Evolutionary conservation across 2,329 filamentous ascomycete species (phyloP).

Genomic region (Chaetomium sp.): DNA sequence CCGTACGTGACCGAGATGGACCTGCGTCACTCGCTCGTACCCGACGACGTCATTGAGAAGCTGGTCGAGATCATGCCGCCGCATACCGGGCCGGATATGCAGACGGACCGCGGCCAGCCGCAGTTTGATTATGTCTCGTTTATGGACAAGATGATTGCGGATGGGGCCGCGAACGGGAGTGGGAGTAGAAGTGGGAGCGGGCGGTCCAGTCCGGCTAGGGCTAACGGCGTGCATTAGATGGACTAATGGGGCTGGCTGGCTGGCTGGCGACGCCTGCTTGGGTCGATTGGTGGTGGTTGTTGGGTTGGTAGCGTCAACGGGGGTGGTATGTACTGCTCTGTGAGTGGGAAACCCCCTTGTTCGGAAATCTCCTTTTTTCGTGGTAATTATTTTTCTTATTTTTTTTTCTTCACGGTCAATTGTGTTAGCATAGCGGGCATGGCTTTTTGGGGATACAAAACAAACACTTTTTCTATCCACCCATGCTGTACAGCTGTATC

Average conservation of each 20-base stretch:
- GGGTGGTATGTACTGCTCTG: background rate
- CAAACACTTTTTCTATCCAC: background rate
- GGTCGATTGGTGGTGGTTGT: background rate
- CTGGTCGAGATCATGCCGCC: slow-evolving; percentile 78
- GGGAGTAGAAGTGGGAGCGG: slow-evolving; percentile 26
- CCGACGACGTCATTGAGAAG: slow-evolving; percentile 94
- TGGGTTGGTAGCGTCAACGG: background rate
- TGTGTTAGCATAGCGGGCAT: slow-evolving; percentile 17
- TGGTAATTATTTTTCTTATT: slow-evolving; percentile 2
- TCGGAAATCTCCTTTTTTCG: background rate
- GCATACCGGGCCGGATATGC: slow-evolving; percentile 78
- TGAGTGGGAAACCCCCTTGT: background rate
- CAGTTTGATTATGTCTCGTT: slow-evolving; percentile 97
- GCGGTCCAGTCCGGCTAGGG: slow-evolving; percentile 29
- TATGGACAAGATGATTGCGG: slow-evolving; percentile 77
- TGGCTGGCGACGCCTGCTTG: too few species aligned
- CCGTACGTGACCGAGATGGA: slow-evolving; percentile 98
- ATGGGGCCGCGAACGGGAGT: slow-evolving; percentile 24
- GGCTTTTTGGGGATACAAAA: slow-evolving; percentile 5
- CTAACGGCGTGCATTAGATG: slow-evolving; percentile 12
- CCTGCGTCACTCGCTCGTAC: slow-evolving; percentile 86
- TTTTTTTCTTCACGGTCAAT: slow-evolving; percentile 13
- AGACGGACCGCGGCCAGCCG: slow-evolving; percentile 72
- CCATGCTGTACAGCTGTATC: background rate
- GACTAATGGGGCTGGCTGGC: too few species aligned